A percentile compares a stretch with the other conserved stretches of the same genome.
phyloP scores from a whole-genome alignment of 148 eudicot genomes.

The Chenopodium quinoa region DNA sequence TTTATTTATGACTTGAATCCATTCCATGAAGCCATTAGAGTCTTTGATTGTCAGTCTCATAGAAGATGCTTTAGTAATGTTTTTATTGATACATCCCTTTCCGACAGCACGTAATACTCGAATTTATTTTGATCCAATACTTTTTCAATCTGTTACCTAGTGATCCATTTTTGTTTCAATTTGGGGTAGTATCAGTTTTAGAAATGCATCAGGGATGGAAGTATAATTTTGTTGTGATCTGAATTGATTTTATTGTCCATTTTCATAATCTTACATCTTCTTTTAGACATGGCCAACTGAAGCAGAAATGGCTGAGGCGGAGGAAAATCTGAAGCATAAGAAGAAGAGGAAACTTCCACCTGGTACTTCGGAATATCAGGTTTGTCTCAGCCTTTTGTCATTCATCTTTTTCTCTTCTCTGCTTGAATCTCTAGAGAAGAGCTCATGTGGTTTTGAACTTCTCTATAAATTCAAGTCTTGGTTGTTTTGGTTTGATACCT shows the following conservation, averaged over 20 bases:
- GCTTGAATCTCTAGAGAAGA: background rate
- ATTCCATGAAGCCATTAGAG: background rate
- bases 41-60: background rate
- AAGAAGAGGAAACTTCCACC: constrained; percentile 60
- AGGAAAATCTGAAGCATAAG: constrained; percentile 55
- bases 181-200: no score
- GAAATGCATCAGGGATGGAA: no score
- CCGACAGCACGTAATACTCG: background rate
- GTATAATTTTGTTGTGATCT: background rate
- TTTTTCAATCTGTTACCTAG: background rate
- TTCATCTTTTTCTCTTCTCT: constrained; percentile 3
- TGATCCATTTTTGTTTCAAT: no score
- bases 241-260: background rate
- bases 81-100: background rate
- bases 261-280: constrained; percentile 18
- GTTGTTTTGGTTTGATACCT: background rate
- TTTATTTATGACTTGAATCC: background rate
- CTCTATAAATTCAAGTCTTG: background rate
- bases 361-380: constrained; percentile 98
- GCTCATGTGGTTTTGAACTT: background rate
- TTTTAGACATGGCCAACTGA: constrained; percentile 97
- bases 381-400: constrained; percentile 20
- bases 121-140: background rate
- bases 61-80: background rate
- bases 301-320: constrained; percentile 96